phyloP scores from a whole-genome alignment of 176 grass and related monocot genomes.

The Puccinellia tenuiflora region DNA sequence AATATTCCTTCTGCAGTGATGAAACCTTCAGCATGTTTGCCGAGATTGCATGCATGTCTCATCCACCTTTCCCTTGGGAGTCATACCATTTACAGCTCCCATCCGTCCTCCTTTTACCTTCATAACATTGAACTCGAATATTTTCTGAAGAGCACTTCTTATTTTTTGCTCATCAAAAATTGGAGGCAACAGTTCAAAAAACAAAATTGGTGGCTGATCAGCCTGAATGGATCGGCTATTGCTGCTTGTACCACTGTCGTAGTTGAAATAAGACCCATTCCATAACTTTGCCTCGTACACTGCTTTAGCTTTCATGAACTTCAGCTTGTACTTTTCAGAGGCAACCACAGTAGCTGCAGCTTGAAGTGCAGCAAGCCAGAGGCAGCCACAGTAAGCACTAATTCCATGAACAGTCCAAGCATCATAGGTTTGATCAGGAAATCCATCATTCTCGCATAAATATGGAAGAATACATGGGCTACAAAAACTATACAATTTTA shows the following conservation, averaged over 20 bases:
- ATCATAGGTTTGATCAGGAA: constrained; percentile 99
- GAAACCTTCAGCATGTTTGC: constrained; percentile 91
- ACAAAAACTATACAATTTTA: too few relatives aligned
- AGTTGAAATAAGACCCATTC: constrained; percentile 98
- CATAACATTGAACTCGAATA: constrained; percentile 98
- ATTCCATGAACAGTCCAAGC: constrained; percentile 95
- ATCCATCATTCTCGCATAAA: constrained; percentile 99
- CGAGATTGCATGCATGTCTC: constrained; percentile 92
- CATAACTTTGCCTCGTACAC: constrained; percentile 84
- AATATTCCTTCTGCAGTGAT: constrained; percentile 82
- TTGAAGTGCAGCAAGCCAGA: constrained; percentile 95
- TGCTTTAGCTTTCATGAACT: constrained; percentile 82
- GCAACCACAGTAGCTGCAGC: constrained; percentile 85
- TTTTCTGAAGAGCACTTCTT: constrained; percentile 70
- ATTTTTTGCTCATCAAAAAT: constrained; percentile 78
- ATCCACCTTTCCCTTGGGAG: constrained; percentile 77
- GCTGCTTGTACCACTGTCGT: constrained; percentile 73
- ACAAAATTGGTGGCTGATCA: too few relatives aligned
- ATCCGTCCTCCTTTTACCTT: constrained; percentile 89
- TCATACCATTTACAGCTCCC: constrained; percentile 95
- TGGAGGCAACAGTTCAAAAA: too few relatives aligned
- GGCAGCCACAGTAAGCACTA: constrained; percentile 84
- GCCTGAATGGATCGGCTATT: constrained; percentile 93
- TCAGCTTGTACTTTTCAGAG: constrained; percentile 90
- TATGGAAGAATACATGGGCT: too few relatives aligned